These are phyloP conservation scores for Fusarium hainanense DNA, from an alignment of 2,329 filamentous ascomycete species.

Conservation along the genomic window DNA sequence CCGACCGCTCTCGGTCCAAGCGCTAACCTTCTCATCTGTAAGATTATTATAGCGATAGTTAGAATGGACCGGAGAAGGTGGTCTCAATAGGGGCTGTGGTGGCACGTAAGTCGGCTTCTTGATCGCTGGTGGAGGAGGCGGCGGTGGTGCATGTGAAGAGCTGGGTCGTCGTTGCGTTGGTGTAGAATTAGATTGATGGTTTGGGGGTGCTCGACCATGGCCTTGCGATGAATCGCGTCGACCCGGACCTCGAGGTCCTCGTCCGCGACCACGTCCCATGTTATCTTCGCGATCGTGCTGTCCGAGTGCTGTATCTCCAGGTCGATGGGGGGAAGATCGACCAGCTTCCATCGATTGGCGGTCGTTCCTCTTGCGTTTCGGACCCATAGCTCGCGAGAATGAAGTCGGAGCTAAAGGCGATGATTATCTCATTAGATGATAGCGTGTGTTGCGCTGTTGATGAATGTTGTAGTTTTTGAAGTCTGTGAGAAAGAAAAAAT, in stretches of 20 bases:
- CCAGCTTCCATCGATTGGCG: conserved; percentile 60
- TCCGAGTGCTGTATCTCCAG: conserved; percentile 64
- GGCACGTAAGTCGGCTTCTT: conserved; percentile 36
- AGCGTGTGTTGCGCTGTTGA: conserved; percentile 14
- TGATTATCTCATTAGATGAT: conserved; percentile 51
- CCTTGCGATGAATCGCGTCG: conserved; percentile 64
- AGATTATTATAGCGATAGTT: conserved; percentile 80
- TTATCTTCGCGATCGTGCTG: conserved; percentile 69
- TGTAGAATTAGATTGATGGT: conserved; percentile 42
- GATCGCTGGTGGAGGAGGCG: conserved; percentile 37
- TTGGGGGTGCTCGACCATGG: conserved; percentile 44
- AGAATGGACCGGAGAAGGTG: conserved; percentile 52
- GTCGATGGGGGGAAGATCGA: conserved; percentile 72
- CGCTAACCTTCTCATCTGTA: conserved; percentile 73
- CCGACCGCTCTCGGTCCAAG: conserved; percentile 76
- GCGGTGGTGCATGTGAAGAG: conserved; percentile 38
- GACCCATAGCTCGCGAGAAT: conserved; percentile 60
- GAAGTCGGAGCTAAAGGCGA: conserved; percentile 18
- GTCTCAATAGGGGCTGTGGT: conserved; percentile 44
- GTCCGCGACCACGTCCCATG: conserved; percentile 59
- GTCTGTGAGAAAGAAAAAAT: conserved; percentile 29
- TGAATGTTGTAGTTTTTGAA: conserved; percentile 8
- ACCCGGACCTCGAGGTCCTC: conserved; percentile 60
- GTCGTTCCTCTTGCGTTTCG: conserved; percentile 70
- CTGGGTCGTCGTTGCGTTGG: conserved; percentile 41